Evolutionary conservation across 2,329 filamentous ascomycete species (phyloP).

Genomic region (Hymenoscyphus fructigenus): DNA sequence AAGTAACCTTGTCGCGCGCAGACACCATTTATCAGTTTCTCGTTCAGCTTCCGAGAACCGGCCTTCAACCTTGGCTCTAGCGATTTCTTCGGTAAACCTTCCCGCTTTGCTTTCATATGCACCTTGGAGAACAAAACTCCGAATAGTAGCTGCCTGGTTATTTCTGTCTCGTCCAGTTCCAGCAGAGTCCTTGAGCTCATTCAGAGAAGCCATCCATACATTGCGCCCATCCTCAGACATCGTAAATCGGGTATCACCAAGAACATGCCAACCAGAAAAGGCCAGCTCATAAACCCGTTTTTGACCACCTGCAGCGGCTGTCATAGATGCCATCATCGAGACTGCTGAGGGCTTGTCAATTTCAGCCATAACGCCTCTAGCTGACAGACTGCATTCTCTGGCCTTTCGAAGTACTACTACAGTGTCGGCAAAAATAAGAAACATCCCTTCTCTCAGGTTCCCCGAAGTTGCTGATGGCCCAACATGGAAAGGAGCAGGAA

Average conservation of each 20-base stretch:
- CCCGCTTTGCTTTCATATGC: conserved; percentile 74
- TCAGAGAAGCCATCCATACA: conserved; percentile 66
- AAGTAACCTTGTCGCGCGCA: conserved; percentile 65
- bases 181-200: conserved; percentile 58
- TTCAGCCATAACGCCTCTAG: conserved; percentile 77
- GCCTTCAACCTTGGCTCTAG: conserved; percentile 81
- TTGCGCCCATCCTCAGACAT: conserved; percentile 65
- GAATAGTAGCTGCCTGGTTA: conserved; percentile 55
- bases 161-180: conserved; percentile 45
- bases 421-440: conserved; percentile 83
- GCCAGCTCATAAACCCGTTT: conserved; percentile 65
- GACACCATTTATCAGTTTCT: conserved; percentile 76
- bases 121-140: conserved; percentile 71
- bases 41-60: conserved; percentile 82
- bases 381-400: conserved; percentile 60
- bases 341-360: conserved; percentile 76
- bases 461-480: conserved; percentile 14
- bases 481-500: conserved; percentile 67
- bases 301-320: conserved; percentile 59
- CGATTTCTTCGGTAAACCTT: conserved; percentile 80
- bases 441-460: conserved; percentile 59
- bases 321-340: conserved; percentile 61
- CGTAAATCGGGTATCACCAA: conserved; percentile 71
- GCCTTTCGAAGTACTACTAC: conserved; percentile 75
- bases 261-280: conserved; percentile 70